Conservation (phyloP, 345 rosid species). For the Isatis tinctoria region DNA sequence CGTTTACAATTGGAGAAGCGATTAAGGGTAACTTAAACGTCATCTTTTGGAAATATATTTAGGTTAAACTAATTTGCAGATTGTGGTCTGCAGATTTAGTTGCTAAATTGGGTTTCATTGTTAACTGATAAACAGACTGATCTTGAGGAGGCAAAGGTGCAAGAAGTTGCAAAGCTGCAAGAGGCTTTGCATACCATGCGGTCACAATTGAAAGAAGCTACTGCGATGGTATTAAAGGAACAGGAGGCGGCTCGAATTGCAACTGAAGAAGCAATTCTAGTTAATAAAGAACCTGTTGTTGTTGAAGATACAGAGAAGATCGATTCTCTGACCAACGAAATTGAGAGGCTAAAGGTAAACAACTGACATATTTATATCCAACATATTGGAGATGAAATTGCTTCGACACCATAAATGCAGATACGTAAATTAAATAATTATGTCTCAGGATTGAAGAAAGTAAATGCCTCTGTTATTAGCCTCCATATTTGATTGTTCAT, state of each 20-base stretch:
- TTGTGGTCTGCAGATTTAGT: neutral
- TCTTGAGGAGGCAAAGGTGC: conserved; percentile 84
- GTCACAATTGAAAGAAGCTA: conserved; percentile 58
- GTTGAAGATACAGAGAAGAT: conserved; percentile 79
- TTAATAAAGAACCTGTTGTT: conserved; percentile 74
- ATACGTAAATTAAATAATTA: neutral
- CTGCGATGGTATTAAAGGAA: conserved; percentile 60
- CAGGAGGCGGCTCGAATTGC: conserved; percentile 81
- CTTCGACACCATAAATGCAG: conserved; percentile 9
- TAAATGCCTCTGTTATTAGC: neutral
- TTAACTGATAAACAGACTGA: conserved; percentile 55
- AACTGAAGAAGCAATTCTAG: conserved; percentile 72
- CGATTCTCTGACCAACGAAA: conserved; percentile 54
- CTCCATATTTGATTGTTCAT: conserved; percentile 8
- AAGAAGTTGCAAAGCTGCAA: conserved; percentile 72
- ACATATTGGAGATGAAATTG: conserved; percentile 1
- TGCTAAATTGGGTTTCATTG: conserved; percentile 12
- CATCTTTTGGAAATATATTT: neutral
- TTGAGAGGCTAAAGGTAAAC: conserved; percentile 70
- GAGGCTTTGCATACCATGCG: conserved; percentile 59
- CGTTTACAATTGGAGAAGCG: conserved; percentile 92
- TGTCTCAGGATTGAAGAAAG: conserved; percentile 14
- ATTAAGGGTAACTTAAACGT: conserved; percentile 60
- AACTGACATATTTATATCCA: neutral
- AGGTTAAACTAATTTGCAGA: conserved; percentile 2